Conservation (phyloP, 164 flowering plant species). For the Annona squamosa region DNA sequence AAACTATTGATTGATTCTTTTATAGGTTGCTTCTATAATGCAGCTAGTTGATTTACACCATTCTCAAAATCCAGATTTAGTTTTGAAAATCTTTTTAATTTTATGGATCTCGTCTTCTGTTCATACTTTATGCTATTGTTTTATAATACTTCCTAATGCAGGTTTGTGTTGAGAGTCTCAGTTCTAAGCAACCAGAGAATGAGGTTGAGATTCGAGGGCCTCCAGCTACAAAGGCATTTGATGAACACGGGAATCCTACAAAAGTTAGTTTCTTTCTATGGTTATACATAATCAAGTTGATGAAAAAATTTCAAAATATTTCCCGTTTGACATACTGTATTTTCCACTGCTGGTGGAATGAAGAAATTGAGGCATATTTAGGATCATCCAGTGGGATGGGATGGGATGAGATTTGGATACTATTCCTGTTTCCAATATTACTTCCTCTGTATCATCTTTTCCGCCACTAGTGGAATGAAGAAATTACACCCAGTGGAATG, state of each 20-base stretch:
- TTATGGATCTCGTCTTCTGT: neutral
- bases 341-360: neutral
- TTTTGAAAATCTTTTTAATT: neutral
- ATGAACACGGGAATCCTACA: slow-evolving; percentile 73
- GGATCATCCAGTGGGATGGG: no score
- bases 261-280: slow-evolving; percentile 40
- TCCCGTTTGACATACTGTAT: neutral
- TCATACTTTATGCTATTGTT: neutral
- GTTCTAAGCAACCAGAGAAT: slow-evolving; percentile 57
- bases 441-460: no score
- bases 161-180: slow-evolving; percentile 60
- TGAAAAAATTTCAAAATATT: neutral
- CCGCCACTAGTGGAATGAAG: no score
- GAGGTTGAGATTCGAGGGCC: slow-evolving; percentile 95
- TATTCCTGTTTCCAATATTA: no score
- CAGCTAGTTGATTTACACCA: neutral
- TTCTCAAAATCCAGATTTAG: neutral
- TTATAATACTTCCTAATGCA: slow-evolving; percentile 17
- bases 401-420: no score
- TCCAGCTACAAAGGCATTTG: slow-evolving; percentile 86
- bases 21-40: neutral
- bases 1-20: neutral
- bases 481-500: no score
- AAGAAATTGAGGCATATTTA: no score
- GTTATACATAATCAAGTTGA: neutral